Conservation (phyloP, 805 yeast genomes). For the Maudiozyma pseudohumilis region DNA sequence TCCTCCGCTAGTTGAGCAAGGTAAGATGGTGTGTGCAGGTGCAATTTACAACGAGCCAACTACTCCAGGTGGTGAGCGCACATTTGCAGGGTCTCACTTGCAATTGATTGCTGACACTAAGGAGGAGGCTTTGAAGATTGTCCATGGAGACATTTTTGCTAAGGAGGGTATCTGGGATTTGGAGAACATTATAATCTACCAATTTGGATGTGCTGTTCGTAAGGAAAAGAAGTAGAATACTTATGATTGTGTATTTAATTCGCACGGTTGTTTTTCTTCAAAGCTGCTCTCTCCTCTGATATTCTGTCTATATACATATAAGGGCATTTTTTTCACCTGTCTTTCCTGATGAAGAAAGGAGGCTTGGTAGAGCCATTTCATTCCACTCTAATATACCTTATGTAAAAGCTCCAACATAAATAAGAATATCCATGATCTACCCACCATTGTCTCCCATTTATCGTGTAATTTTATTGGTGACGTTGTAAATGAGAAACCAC, state of each 20-base stretch:
- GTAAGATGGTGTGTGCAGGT: conserved; percentile 40
- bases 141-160: conserved; percentile 55
- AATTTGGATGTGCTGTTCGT: conserved; percentile 41
- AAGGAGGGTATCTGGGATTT: conserved; percentile 70
- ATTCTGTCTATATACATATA: no score
- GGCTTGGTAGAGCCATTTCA: no score
- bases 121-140: conserved; percentile 54
- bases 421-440: no score
- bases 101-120: conserved; percentile 54
- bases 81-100: conserved; percentile 61
- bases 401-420: no score
- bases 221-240: conserved; percentile 24
- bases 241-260: no score
- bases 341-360: no score
- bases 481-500: no score
- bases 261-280: neutral
- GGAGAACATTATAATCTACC: conserved; percentile 48
- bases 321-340: no score
- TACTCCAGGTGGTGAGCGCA: conserved; percentile 32
- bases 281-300: no score
- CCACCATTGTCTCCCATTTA: no score
- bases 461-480: no score
- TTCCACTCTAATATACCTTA: no score
- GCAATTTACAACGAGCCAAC: conserved; percentile 41
- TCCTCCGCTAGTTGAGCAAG: conserved; percentile 34